These are phyloP conservation scores for Trichomonas tenax DNA, from an alignment of 208 protist genomes.

Conservation along the genomic window DNA sequence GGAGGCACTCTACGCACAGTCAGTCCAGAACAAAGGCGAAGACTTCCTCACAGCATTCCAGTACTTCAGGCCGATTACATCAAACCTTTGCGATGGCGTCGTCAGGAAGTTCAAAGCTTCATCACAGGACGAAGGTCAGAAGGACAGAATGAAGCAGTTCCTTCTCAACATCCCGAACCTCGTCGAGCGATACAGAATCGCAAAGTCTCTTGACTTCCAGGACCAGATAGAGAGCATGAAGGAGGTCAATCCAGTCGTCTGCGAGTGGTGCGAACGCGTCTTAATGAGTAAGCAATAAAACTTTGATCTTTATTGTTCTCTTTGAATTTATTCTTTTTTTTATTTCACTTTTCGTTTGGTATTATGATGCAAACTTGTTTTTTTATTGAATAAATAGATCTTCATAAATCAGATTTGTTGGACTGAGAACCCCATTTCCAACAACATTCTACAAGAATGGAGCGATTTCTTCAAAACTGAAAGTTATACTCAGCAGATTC, in stretches of 20 bases:
- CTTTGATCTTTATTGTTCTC: too few species aligned
- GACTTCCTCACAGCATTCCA: conserved; percentile 3
- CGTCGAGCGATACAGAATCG: neutral
- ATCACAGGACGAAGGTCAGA: neutral
- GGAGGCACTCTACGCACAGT: neutral
- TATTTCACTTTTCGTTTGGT: too few species aligned
- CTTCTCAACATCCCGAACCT: neutral
- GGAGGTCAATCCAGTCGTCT: neutral
- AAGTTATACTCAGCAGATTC: too few species aligned
- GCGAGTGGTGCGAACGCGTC: conserved; percentile 1
- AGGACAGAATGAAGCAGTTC: neutral
- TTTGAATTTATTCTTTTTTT: too few species aligned
- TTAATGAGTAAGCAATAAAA: neutral
- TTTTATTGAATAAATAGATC: too few species aligned
- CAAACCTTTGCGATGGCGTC: neutral
- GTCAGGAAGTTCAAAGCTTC: neutral
- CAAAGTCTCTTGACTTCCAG: neutral
- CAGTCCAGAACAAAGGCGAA: neutral
- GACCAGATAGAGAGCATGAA: neutral
- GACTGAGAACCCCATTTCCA: too few species aligned
- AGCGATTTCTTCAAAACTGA: too few species aligned
- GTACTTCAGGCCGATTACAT: conserved; percentile 16
- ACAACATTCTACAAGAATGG: too few species aligned
- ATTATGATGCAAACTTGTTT: too few species aligned
- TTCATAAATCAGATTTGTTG: too few species aligned